Evolutionary conservation across 2,329 filamentous ascomycete species (phyloP), one percentile per base, ranked within the genome.

Genomic region (Podosphaera leucotricha): DNA sequence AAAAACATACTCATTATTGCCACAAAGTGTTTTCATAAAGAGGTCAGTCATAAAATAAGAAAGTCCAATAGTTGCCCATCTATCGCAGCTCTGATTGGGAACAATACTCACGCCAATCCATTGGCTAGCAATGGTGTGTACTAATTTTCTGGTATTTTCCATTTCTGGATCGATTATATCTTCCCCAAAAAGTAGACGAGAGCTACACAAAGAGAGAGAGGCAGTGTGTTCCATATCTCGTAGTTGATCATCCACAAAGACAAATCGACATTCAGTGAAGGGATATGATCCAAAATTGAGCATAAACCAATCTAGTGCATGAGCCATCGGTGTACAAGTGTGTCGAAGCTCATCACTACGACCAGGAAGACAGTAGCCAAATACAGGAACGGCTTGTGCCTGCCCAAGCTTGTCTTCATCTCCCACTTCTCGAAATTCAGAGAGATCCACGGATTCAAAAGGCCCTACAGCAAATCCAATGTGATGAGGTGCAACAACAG

Each of bases 61-160:
- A 40, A 92, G 79, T 13, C 87, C 92, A 44, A 90, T 71, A 11
- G 87, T 78, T 18, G 92, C 75, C 90, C 90, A 98, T 44, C 77
- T 74, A 59, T 98, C 90, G 43, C 70, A 69, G 16, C 77, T 73
- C 36, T 79, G 75, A 55, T 85, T 82, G 0, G 90, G 79, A 41
- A 92, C 78, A 51, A 98, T 81, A 56, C 86, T 86, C 49, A 98
- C 79, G 15, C 90, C 90, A 50, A 90, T 82, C 80, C 87, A 98
- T 59, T 98, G 90, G 47, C 77, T 82, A 10, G 90, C 83, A 41
- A 95, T 66, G 1, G 85, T 77, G 57, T 90, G 80, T 7, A 92
- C 78, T 18, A 98, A 64, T 44, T 73, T 76, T 48, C 85, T 72
- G 3, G 84, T 92, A 10, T 80, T 79, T 24, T 83, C 75, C 52